Evolutionary conservation across 768 basidiomycete species (phyloP), one percentile per base, ranked within the genome.

Genomic region (Boletus reticulatus): DNA sequence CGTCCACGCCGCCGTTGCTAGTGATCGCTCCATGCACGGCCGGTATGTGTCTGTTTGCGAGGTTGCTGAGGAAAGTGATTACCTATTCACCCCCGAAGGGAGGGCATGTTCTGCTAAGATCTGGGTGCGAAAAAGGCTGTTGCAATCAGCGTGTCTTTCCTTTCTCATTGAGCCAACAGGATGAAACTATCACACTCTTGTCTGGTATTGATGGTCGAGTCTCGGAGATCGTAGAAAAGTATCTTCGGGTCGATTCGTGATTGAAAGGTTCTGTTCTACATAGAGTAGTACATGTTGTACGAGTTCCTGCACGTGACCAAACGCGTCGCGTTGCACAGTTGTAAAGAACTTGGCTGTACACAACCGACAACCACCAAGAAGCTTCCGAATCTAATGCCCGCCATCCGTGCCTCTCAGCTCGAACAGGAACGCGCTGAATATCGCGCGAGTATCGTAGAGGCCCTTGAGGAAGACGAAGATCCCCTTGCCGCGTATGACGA

Each of bases 401-500:
- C 56, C 22, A 39, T 55, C 29, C 69, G 68, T 32, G 32, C 62
- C 19, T 62, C 67, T 38, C 72, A 69, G 24, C 52, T 72, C 16
- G 67, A 63, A 50, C 72, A 67, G 17, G 69, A 73, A 52, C 64
- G 62, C 9, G 56, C 62, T 6, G 70, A 73, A 47, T 72, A 69
- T 58, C 70, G 69, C 27, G 57, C 67, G 4, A 66, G 69, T 43
- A 77, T 92, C 32, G 75, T 71, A 8, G 78, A 77, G 36, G 84
- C 84, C 0, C 75, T 85, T 16, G 76, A 76, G 13, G 88, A 89
- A 58, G 91, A 92, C 54, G 88, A 89, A 58, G 97, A 98, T 66
- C 89, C 94, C 4, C 80, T 98, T 24, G 87, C 89, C 2, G 80
- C 87, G 1, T 96, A 94, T 61, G 81, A 90, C 69, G 79, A 86